Conservation (phyloP, 345 rosid genomes). For the Balakata baccata region DNA sequence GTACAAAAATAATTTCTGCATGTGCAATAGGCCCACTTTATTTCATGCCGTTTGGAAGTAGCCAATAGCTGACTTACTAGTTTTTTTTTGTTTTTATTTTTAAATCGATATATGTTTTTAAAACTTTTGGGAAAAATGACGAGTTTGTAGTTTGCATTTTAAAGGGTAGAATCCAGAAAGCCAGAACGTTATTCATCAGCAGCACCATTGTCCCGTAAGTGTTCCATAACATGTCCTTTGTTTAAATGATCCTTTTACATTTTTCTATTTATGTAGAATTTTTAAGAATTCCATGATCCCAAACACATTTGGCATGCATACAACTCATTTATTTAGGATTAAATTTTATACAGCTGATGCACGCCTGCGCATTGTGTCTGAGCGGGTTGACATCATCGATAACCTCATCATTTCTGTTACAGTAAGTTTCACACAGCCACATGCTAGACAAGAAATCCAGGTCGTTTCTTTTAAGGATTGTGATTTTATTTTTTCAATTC, state of each 20-base stretch:
- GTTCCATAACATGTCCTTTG: not conserved
- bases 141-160: slow-evolving; percentile 23
- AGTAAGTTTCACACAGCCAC: slow-evolving; percentile 39
- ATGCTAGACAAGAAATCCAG: slow-evolving; percentile 5
- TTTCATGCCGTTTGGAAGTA: not conserved
- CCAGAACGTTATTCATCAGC: slow-evolving; percentile 98
- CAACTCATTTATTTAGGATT: slow-evolving; percentile 1
- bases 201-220: slow-evolving; percentile 89
- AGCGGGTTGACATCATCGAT: slow-evolving; percentile 78
- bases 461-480: slow-evolving; percentile 15
- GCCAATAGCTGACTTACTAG: not conserved
- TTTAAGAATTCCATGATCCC: not conserved
- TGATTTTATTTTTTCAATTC: slow-evolving; percentile 47
- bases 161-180: slow-evolving; percentile 93
- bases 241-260: not conserved
- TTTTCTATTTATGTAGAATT: not conserved
- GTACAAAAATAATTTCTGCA: not conserved
- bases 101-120: not conserved
- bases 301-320: not conserved
- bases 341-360: slow-evolving; percentile 70
- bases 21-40: not conserved
- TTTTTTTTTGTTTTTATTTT: slow-evolving; percentile 5
- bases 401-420: slow-evolving; percentile 79
- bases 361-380: slow-evolving; percentile 81
- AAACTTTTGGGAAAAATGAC: slow-evolving; percentile 20